These are phyloP conservation scores for Linnemannia hyalina DNA, from an alignment of 192 early-diverging fungal species.

Conservation along the genomic window DNA sequence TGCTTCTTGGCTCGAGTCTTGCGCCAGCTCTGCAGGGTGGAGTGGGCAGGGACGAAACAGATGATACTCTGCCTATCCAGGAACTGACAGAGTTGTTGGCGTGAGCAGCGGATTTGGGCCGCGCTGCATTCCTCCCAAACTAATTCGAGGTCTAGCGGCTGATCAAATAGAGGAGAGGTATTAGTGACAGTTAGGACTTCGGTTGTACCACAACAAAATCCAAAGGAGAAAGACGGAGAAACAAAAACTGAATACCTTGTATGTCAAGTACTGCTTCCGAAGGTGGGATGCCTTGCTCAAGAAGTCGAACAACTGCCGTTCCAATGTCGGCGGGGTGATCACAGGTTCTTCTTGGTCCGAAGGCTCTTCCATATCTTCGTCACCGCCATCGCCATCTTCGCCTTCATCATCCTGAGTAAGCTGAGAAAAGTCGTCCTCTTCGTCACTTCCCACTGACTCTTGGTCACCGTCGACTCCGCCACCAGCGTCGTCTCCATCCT, in stretches of 20 bases:
- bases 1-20: slow-evolving; percentile 25
- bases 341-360: neutral
- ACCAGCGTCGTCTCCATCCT: neutral
- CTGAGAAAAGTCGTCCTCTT: neutral
- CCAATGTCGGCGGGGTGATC: neutral
- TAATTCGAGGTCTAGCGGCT: slow-evolving; percentile 45
- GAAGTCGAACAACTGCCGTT: slow-evolving; percentile 34
- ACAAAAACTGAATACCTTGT: slow-evolving; percentile 22
- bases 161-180: neutral
- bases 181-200: too few species aligned
- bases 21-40: slow-evolving; percentile 37
- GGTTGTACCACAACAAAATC: neutral
- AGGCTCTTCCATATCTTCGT: neutral
- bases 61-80: slow-evolving; percentile 41
- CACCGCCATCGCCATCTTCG: neutral
- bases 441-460: neutral
- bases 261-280: slow-evolving; percentile 27
- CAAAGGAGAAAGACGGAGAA: neutral
- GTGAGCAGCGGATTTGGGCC: slow-evolving; percentile 26
- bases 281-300: slow-evolving; percentile 22
- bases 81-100: slow-evolving; percentile 34
- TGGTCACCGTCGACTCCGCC: neutral
- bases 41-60: slow-evolving; percentile 38
- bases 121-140: slow-evolving; percentile 41
- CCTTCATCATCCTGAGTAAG: neutral